A percentile compares a stretch with the other conserved stretches of the same genome.
These are phyloP conservation scores for Monosporascus sp. DNA, from an alignment of 2,329 filamentous ascomycete species.

Conservation along the genomic window DNA sequence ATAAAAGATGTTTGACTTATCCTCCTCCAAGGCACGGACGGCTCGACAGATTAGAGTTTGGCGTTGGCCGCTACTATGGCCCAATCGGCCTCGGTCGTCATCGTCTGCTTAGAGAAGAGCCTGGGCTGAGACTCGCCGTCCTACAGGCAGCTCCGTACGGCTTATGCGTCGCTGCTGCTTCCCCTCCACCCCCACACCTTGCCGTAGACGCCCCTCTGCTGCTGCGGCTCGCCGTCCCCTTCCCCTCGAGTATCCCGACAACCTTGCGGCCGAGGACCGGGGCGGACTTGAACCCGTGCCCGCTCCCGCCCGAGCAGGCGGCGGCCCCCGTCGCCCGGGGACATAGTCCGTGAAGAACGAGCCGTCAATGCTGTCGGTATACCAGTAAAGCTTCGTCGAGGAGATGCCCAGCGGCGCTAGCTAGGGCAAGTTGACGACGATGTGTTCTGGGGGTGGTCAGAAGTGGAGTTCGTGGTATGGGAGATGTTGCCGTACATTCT, in stretches of 20 bases:
- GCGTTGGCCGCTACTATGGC: no score
- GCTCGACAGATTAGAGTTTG: no score
- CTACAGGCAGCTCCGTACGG: constrained; percentile 18
- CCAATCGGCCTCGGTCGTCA: constrained; percentile 11
- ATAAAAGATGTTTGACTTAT: no score
- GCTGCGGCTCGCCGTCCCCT: not conserved
- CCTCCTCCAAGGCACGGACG: no score
- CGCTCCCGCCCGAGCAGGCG: constrained; percentile 55
- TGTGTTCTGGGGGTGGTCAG: no score
- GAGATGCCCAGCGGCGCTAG: no score
- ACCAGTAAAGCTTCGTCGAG: constrained; percentile 36
- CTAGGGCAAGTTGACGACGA: no score
- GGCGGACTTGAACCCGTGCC: constrained; percentile 31
- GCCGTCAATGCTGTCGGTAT: constrained; percentile 25
- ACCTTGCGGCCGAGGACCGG: constrained; percentile 26
- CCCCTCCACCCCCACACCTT: constrained; percentile 24
- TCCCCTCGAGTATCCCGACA: constrained; percentile 22
- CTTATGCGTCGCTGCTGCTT: not conserved
- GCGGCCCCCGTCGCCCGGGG: constrained; percentile 36
- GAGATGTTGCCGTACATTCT: no score
- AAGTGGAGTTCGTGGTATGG: no score
- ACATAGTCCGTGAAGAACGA: constrained; percentile 38
- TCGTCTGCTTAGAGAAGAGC: constrained; percentile 20
- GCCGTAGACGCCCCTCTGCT: constrained; percentile 18
- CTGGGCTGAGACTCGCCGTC: constrained; percentile 16